Evolutionary conservation across 148 eudicot species (phyloP).

Genomic region (Chenopodium quinoa): DNA sequence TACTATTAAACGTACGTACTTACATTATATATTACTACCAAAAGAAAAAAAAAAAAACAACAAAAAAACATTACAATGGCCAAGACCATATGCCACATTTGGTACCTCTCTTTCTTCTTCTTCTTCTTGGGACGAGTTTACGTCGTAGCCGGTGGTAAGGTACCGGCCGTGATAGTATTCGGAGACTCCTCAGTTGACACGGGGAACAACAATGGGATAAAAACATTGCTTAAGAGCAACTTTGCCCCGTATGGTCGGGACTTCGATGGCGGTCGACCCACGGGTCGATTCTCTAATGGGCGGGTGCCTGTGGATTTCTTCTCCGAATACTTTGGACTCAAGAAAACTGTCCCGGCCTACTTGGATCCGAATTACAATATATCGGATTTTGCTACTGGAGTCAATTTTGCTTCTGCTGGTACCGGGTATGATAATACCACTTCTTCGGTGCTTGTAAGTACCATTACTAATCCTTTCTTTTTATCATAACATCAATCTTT

Average conservation of each 20-base stretch:
- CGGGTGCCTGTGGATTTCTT: slow-evolving; percentile 74
- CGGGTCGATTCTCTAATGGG: slow-evolving; percentile 85
- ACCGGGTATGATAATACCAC: slow-evolving; percentile 91
- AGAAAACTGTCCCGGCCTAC: slow-evolving; percentile 75
- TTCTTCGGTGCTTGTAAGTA: slow-evolving; percentile 74
- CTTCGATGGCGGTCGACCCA: slow-evolving; percentile 59
- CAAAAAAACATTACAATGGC: background rate
- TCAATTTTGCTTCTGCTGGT: slow-evolving; percentile 91
- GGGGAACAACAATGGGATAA: slow-evolving; percentile 72
- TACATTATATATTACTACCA: background rate
- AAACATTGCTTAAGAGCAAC: slow-evolving; percentile 66
- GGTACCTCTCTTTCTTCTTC: background rate
- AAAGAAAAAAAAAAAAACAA: no score
- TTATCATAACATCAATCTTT: background rate
- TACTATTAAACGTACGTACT: no score
- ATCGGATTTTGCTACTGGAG: slow-evolving; percentile 72
- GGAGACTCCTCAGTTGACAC: slow-evolving; percentile 95
- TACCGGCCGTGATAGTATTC: slow-evolving; percentile 77
- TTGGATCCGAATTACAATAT: slow-evolving; percentile 67
- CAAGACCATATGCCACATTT: background rate
- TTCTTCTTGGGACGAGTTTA: background rate
- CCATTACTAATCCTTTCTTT: no score
- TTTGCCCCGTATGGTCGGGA: slow-evolving; percentile 80
- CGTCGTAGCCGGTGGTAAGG: slow-evolving; percentile 24
- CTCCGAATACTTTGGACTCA: slow-evolving; percentile 65